Evolutionary conservation across 768 basidiomycete genomes (phyloP).

Genomic region (Agrocybe pediades): DNA sequence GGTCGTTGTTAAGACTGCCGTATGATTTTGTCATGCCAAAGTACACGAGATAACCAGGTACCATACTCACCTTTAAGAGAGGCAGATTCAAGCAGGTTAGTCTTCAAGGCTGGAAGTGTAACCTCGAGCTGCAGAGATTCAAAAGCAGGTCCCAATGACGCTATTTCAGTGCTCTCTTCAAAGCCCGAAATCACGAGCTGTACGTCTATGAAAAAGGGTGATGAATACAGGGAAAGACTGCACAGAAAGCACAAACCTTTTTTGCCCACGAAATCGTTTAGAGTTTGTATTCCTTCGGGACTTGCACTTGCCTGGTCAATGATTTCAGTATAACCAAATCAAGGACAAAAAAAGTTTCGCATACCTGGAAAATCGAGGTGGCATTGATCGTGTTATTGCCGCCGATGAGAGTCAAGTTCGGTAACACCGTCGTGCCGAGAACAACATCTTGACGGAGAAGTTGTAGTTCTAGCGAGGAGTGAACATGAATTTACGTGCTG

Average conservation of each 20-base stretch:
- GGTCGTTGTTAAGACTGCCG: slow-evolving; percentile 62
- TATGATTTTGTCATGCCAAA: neutral
- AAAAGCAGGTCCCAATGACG: slow-evolving; percentile 63
- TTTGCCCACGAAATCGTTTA: slow-evolving; percentile 68
- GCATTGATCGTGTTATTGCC: slow-evolving; percentile 61
- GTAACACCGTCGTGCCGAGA: slow-evolving; percentile 64
- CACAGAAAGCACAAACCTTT: slow-evolving; percentile 40
- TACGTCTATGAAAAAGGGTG: slow-evolving; percentile 50
- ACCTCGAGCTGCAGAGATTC: slow-evolving; percentile 56
- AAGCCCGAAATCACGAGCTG: slow-evolving; percentile 59
- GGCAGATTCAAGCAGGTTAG: slow-evolving; percentile 56
- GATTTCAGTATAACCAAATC: too few relatives aligned
- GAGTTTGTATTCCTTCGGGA: slow-evolving; percentile 59
- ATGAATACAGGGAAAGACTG: neutral
- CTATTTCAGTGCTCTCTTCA: slow-evolving; percentile 57
- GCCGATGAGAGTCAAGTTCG: slow-evolving; percentile 56
- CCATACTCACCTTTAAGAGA: slow-evolving; percentile 47
- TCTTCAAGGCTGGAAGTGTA: slow-evolving; percentile 61
- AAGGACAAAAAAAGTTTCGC: slow-evolving; percentile 1
- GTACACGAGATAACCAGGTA: neutral
- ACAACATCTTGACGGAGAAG: slow-evolving; percentile 50
- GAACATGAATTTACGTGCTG: too few relatives aligned
- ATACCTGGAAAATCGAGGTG: slow-evolving; percentile 52
- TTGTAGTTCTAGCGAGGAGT: slow-evolving; percentile 52
- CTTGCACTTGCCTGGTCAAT: slow-evolving; percentile 55